Percentiles rank a stretch among this genome's conserved stretches.
These are phyloP conservation scores for Dothideomycetidae sp. DNA, from an alignment of 2,329 filamentous ascomycete species.

Conservation along the genomic window DNA sequence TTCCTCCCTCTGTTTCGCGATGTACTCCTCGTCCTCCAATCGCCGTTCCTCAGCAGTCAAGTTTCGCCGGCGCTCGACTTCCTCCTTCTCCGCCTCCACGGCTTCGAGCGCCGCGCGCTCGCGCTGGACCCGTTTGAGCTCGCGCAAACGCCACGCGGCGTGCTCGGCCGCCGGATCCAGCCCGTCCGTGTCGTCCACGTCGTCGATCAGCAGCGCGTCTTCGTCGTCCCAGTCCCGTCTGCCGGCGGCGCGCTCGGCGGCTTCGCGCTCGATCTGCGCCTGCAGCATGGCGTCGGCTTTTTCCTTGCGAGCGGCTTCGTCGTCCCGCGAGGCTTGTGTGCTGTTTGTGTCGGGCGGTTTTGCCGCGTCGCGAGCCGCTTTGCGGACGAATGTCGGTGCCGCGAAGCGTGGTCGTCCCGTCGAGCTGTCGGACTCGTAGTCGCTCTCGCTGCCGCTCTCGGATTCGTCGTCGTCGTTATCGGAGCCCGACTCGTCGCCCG, in stretches of 20 bases:
- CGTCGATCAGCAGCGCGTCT: conserved; percentile 43
- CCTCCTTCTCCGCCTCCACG: conserved; percentile 71
- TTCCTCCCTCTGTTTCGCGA: conserved; percentile 67
- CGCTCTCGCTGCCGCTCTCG: conserved; percentile 42
- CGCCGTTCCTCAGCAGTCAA: conserved; percentile 75
- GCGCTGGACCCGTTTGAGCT: conserved; percentile 76
- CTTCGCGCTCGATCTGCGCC: conserved; percentile 72
- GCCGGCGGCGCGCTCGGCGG: conserved; percentile 56
- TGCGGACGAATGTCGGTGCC: conserved; percentile 54
- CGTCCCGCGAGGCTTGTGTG: conserved; percentile 33
- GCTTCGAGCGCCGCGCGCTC: conserved; percentile 73
- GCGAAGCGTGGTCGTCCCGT: conserved; percentile 41
- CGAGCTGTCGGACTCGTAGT: conserved; percentile 44
- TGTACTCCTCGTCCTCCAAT: conserved; percentile 65
- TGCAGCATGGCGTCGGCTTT: conserved; percentile 69
- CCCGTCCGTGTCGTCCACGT: conserved; percentile 78
- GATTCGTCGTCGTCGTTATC: conserved; percentile 25
- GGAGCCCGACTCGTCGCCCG: conserved; percentile 28
- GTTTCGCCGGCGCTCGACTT: conserved; percentile 76
- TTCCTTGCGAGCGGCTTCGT: conserved; percentile 48
- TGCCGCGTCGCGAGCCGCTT: conserved; percentile 39
- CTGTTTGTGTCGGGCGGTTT: conserved; percentile 20
- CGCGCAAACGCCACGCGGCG: conserved; percentile 85
- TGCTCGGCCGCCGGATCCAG: conserved; percentile 76
- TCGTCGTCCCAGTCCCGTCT: conserved; percentile 78